Evolutionary conservation across 1,284 basidiomycete genomes (phyloP).

Genomic region (Xanthoconium separans): DNA sequence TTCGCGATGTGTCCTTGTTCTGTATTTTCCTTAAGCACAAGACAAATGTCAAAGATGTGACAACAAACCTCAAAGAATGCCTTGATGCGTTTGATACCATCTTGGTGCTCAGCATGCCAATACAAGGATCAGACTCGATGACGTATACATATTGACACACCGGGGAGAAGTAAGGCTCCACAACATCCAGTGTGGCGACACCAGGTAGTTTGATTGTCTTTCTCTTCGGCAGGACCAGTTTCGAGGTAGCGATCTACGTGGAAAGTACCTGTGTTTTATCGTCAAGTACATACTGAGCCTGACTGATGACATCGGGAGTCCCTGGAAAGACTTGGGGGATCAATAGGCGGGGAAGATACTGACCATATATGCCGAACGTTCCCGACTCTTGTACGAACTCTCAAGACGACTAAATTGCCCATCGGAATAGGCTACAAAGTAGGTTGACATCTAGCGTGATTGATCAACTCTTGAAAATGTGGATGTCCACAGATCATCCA

Average conservation of each 20-base stretch:
- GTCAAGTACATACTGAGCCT: conserved; percentile 83
- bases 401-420: conserved; percentile 79
- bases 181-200: conserved; percentile 23
- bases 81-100: conserved; percentile 67
- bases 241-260: conserved; percentile 95
- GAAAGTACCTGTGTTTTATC: conserved; percentile 87
- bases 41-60: not conserved
- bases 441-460: conserved; percentile 72
- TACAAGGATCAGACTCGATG: not conserved
- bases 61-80: conserved; percentile 63
- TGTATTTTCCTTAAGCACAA: conserved; percentile 25
- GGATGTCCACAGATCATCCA: conserved; percentile 44
- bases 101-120: conserved; percentile 56
- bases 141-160: conserved; percentile 34
- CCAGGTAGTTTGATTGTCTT: conserved; percentile 94
- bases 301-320: conserved; percentile 84
- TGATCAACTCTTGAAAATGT: not conserved
- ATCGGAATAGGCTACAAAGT: conserved; percentile 90
- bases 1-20: conserved; percentile 66
- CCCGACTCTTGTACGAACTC: conserved; percentile 77
- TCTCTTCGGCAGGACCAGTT: conserved; percentile 72
- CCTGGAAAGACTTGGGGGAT: conserved; percentile 41
- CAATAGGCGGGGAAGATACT: conserved; percentile 13
- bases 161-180: conserved; percentile 41
- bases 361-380: conserved; percentile 84